Base-by-base conservation (phyloP, 2,329 filamentous ascomycete species). In the Graphiopsis chlorocephala region DNA sequence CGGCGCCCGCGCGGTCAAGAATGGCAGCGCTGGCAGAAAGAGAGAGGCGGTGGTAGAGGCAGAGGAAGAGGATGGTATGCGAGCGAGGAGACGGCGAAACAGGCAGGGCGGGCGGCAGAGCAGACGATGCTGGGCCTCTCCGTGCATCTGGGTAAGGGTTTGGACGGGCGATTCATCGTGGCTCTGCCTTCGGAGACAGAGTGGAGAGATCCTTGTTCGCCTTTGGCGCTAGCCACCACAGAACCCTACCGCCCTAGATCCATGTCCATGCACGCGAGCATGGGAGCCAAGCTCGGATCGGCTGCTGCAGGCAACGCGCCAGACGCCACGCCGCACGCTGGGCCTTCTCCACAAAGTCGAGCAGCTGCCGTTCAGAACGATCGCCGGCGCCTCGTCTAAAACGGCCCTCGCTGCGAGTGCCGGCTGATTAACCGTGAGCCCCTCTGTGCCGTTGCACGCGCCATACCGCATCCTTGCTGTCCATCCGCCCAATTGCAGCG, bases 11-110 rank as follows among this genome's bases (percentile, higher is more conserved):
- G 55, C 55, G 35, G 29, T 33, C 55, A 56, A 56, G 20, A n/a
- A 52, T 48, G n/a, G 53, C 52, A 50, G 23, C 56, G 65, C 61
- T 55, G 65, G 53, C 50, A 59, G 42, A 56, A 63, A 53, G 66
- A 52, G 53, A 61, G 63, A 33, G 64, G 33, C 33, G 61, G 31
- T 25, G n/a, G 65, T 45, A 56, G 59, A 50, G 60, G 58, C 33
- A 53, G 50, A 53, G 50, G 48, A 31, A 31, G 50, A 53, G 38
- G 50, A 53, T 53, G 50, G 50, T 53, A 53, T 28, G 50, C 50
- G 64, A 65, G 63, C 57, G 66, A 61, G 38, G 57, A 60, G 58
- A 63, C 57, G 62, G 25, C 38, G 64, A 47, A 63, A 66, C 58
- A 47, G 23, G 38, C 45, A 63, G 59, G 56, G 64, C 59, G 59